Evolutionary conservation across 805 yeast species (phyloP).

Genomic region (Jamesozyma piceae): DNA sequence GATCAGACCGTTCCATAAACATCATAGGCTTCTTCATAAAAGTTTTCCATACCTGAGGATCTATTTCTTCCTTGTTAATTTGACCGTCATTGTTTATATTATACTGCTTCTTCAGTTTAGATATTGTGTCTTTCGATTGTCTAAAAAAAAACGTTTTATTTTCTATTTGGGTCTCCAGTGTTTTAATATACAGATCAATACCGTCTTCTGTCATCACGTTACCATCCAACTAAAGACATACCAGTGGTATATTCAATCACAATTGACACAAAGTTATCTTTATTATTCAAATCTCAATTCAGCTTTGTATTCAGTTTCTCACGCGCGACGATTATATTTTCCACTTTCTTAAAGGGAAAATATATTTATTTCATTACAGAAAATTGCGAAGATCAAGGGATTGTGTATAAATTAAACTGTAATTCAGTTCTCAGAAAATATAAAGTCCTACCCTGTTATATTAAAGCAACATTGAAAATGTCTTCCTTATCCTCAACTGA

Average conservation of each 20-base stretch:
- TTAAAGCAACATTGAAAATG: no score
- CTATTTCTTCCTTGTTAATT: neutral
- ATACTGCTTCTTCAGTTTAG: slow-evolving; percentile 6
- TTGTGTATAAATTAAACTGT: no score
- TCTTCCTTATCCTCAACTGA: slow-evolving; percentile 34
- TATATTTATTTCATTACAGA: no score
- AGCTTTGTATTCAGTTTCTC: no score
- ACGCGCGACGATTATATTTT: no score
- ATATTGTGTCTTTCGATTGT: slow-evolving; percentile 18
- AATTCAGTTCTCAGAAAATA: no score
- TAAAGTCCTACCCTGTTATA: no score
- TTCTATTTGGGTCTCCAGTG: slow-evolving; percentile 20
- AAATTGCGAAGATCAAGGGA: no score
- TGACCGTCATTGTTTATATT: neutral
- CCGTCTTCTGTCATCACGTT: slow-evolving; percentile 1
- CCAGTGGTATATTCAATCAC: no score
- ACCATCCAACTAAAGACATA: neutral
- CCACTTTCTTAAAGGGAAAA: no score
- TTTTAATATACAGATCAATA: slow-evolving; percentile 13
- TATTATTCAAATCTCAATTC: no score
- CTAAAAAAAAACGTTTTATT: slow-evolving; percentile 20
- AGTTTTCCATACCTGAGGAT: slow-evolving; percentile 10
- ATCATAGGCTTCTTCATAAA: slow-evolving; percentile 20
- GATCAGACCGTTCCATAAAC: slow-evolving; percentile 28
- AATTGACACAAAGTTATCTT: no score